Evolutionary conservation across 768 basidiomycete genomes (phyloP), one percentile per base, ranked within the genome.

Genomic region (Pleurotus tuoliensis): DNA sequence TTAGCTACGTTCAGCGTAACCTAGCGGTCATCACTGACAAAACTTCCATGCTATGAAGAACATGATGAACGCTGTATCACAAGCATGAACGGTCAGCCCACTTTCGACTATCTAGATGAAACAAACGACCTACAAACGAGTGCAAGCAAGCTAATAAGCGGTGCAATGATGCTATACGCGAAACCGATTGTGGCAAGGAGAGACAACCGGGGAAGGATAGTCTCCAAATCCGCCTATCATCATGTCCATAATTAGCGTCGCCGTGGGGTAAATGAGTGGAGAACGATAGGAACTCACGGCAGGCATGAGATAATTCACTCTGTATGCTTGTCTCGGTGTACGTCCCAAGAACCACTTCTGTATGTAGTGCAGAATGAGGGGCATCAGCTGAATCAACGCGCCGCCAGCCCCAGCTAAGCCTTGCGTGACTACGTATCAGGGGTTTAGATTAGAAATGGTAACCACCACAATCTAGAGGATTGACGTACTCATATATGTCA

Each of bases 121-220:
- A 5, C 24, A 25, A 6, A 25, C 4, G 22, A 43, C 73, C 58
- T 20, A 78, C 84, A 80, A n/a, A 83, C 67, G 5, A 81, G 65
- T 1, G 84, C 84, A 27, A 90, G 74, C 1, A 84, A 74, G 64
- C 84, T 87, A 66, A 88, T 84, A 45, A 90, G 68, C 4, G 87
- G 86, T 2, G 82, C 81, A 51, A 88, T 75, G 25, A 87, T 76
- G 58, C 79, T 82, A 68, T 88, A 88, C 0, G 80, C 77, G 56
- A 83, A 75, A 3, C 69, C 74, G 39, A 82, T 80, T 0, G 80
- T 78, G 2, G 80, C 80, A 22, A 84, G 69, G 6, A 83, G 70
- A 3, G 81, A 82, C 41, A 83, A 64, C 13, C 77, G 70, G 12
- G 82, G 82, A 15, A 84, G 60, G 18, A 79, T 65, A 3, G 73